These are phyloP conservation scores for Oryza brachyantha DNA, from an alignment of 176 grass and related monocot species.

Conservation along the genomic window DNA sequence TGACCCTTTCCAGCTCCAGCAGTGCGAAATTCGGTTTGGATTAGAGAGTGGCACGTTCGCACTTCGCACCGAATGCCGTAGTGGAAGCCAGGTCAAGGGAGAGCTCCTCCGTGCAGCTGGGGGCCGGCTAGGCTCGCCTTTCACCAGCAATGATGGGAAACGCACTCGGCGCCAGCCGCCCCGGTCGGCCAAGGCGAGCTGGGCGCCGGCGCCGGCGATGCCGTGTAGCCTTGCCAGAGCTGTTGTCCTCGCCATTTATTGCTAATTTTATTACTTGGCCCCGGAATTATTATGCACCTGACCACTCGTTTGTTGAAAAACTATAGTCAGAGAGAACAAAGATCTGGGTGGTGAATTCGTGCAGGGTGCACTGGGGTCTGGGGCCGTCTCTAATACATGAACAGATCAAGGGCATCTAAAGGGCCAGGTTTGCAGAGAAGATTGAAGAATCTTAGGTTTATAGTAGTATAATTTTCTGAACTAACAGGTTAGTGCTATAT, in stretches of 20 bases:
- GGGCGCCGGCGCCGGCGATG: neutral
- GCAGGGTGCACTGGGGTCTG: neutral
- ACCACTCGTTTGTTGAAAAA: neutral
- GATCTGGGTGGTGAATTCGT: neutral
- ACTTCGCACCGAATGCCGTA: neutral
- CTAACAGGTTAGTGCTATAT: neutral
- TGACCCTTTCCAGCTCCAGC: neutral
- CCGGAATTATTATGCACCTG: neutral
- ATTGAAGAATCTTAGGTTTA: neutral
- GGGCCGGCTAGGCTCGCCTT: neutral
- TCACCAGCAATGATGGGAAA: conserved; percentile 7
- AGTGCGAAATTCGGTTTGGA: neutral
- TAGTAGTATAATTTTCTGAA: neutral
- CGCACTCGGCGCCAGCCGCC: conserved; percentile 2
- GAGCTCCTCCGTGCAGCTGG: conserved; percentile 12
- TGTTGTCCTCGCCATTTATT: neutral
- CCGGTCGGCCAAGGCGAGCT: neutral
- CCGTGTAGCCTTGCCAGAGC: conserved; percentile 9
- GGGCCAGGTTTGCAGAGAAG: neutral
- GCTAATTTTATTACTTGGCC: neutral
- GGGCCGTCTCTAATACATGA: neutral
- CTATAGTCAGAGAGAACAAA: neutral
- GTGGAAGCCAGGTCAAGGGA: conserved; percentile 41
- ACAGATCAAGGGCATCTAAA: neutral
- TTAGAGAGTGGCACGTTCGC: neutral